These are phyloP conservation scores for Haberlea rhodopensis DNA, from an alignment of 257 asterid genomes.

Conservation along the genomic window DNA sequence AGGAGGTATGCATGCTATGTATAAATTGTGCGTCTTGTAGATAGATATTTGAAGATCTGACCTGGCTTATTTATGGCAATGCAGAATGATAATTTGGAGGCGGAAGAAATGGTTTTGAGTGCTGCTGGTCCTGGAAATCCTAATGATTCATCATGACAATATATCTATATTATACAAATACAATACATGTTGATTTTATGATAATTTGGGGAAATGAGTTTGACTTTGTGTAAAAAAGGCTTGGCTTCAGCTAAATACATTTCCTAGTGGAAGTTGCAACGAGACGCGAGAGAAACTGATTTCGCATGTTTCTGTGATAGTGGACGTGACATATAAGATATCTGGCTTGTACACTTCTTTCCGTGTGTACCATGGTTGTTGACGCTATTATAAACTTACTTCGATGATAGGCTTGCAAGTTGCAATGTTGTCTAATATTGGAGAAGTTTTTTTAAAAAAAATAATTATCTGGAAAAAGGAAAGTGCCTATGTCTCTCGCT, in stretches of 20 bases:
- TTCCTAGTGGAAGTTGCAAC: neutral
- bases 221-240: neutral
- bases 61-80: constrained; percentile 25
- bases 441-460: neutral
- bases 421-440: neutral
- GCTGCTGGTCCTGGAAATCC: constrained; percentile 45
- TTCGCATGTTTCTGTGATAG: constrained; percentile 16
- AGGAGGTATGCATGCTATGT: constrained; percentile 43
- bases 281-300: neutral
- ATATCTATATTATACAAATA: neutral
- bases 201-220: neutral
- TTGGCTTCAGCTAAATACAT: neutral
- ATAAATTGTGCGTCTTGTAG: neutral
- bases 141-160: constrained; percentile 41
- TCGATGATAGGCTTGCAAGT: neutral
- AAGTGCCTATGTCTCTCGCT: neutral
- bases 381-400: neutral
- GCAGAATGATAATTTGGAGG: constrained; percentile 48
- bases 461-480: neutral
- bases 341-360: neutral
- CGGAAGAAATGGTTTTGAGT: constrained; percentile 45
- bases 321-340: constrained; percentile 24
- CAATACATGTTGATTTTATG: constrained; percentile 11
- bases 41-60: neutral
- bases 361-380: constrained; percentile 2